Percentiles rank a stretch among this genome's conserved stretches.
These are phyloP conservation scores for Eremochloa ophiuroides DNA, from an alignment of 176 grass and related monocot species.

Conservation along the genomic window DNA sequence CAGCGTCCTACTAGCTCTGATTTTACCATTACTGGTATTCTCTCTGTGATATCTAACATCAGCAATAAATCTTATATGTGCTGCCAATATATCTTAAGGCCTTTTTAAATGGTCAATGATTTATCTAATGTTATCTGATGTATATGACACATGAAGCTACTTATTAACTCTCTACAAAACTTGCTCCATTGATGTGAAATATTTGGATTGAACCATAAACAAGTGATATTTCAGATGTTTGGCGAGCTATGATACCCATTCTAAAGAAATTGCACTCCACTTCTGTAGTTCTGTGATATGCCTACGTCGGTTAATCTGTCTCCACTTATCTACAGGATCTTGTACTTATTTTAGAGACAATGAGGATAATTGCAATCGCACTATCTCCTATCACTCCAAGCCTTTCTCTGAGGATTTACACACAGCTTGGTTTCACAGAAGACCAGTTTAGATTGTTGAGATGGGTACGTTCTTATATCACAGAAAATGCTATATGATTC, in stretches of 20 bases:
- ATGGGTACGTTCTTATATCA: conserved; percentile 66
- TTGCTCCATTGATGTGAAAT: not conserved
- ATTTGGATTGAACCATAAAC: not conserved
- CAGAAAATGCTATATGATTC: conserved; percentile 5
- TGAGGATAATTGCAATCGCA: conserved; percentile 91
- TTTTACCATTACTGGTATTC: not conserved
- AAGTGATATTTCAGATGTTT: not conserved
- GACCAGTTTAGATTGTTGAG: conserved; percentile 63
- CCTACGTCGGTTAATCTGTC: not conserved
- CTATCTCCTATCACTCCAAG: conserved; percentile 81
- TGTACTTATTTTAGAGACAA: conserved; percentile 81
- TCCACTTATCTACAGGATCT: conserved; percentile 67
- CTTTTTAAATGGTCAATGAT: not conserved
- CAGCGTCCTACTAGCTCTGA: not conserved
- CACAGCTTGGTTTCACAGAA: conserved; percentile 81
- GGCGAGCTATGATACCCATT: not conserved
- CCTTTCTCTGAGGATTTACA: conserved; percentile 73
- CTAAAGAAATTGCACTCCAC: not conserved
- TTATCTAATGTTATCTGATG: not conserved
- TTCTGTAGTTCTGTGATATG: not conserved
- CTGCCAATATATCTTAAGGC: not conserved
- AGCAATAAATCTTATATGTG: not conserved
- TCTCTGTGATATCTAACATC: not conserved
- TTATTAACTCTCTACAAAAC: not conserved
- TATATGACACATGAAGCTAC: not conserved